Evolutionary conservation across 495 filamentous ascomycete species (phyloP), one percentile per base, ranked within the genome.

Genomic region (Evansstolkia leycettana): DNA sequence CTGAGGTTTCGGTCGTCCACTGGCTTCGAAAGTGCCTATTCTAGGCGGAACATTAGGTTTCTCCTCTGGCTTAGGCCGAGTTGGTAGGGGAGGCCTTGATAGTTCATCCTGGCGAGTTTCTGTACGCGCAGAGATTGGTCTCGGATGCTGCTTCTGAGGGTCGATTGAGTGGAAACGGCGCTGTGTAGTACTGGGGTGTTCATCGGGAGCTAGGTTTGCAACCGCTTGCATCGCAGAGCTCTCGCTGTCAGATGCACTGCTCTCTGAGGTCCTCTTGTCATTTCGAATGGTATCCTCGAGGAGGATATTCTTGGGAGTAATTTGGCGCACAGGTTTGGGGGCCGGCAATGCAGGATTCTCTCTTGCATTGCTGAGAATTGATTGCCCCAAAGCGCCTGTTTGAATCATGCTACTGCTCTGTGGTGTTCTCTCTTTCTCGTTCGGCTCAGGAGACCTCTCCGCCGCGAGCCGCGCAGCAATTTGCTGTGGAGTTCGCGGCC

Each of bases 391-490:
- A 23, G 20, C 9, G 5, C 9, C 20, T 4, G 20, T 23, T 23
- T 23, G 20, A 4, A 9, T 9, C 28, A n/a, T 4, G 5, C 28
- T 29, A n/a, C 4, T 29, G 5, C 5, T 6, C 12, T 5, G 28
- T 6, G 11, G 11, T 29, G 28, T 3, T 29, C 5, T 29, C 31
- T 13, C 26, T 24, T 43, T 49, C 28, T 26, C 23, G 12, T 26
- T 35, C 1, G 37, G 41, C 5, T 29, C 39, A n/a, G 53, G 47
- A 14, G 54, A 55, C 19, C 46, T 51, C 40, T 48, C 48, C 5
- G 50, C 52, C 8, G 63, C 59, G 8, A 65, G 40, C 24, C 52
- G 52, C 17, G 63, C 61, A 11, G 61, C 61, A 28, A 64, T 47
- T 13, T 52, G 44, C 35, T 62, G 56, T 12, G 54, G 46, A 1